Evolutionary conservation across 495 filamentous ascomycete species (phyloP), one percentile per base, ranked within the genome.

Genomic region (Hypoxylon intermedium): DNA sequence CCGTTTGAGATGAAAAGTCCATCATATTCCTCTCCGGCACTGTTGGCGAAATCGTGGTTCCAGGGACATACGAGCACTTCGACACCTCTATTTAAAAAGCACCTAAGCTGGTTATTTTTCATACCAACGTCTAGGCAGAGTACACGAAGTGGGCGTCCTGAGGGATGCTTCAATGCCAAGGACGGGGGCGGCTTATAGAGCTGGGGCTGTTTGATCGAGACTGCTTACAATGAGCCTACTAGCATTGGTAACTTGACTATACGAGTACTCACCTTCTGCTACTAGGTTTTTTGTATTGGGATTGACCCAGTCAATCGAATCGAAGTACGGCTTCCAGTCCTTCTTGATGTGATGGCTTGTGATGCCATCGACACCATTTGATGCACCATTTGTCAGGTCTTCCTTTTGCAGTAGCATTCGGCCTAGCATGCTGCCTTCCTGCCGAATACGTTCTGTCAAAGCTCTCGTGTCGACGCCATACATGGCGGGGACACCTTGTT

Each of bases 1-100:
- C 94, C 94, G 77, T 98, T 98, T 41, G 92, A 97, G 58, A 98
- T 89, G 74, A 98, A 98, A 15, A 98, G 82, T 70, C 94, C 94
- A 73, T 98, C 94, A 69, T 96, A 97, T 53, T 93, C 84, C 56
- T 89, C 84, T 42, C 87, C 87, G 33, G 84, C 86, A 33, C 88
- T 83, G 31, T 73, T 74, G 45, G 86, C 82, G 77, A 98, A 94
- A 72, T 97, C 88, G 69, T 97, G 92, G 71, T 97, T 86, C 92
- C 92, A 97, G 9, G 94, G 94, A 28, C 96, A 92, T 40, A 96
- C 92, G 64, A 93, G 78, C 53, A 98, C 92, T 70, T 98, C 94
- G 18, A 97, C 87, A n/a, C 94, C 94, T 58, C 94, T 85, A 50
- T 83, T 85, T 34, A 98, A 81, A 45, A 98, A 84, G 77, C 94